Percentiles rank a stretch among this genome's conserved stretches.
Conservation (phyloP, 2,329 filamentous ascomycete genomes). For the Tricladium varicosporioides region DNA sequence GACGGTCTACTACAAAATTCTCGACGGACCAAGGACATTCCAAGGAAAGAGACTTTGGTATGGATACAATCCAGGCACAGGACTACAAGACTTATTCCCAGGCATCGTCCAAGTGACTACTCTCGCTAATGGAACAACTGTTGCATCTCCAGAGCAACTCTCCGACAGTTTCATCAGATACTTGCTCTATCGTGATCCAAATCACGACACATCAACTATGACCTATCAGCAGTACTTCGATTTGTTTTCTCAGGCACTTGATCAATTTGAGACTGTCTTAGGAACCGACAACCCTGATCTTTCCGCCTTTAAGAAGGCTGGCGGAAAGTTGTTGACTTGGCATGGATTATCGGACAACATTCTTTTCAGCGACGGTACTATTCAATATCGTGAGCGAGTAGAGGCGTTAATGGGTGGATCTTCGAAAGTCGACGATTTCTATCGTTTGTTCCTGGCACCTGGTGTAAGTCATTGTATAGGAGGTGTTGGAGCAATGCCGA, state of each 20-base stretch:
- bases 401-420: slow-evolving; percentile 1
- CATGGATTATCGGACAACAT: slow-evolving; percentile 26
- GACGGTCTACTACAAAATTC: background rate
- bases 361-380: slow-evolving; percentile 36
- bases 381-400: slow-evolving; percentile 31
- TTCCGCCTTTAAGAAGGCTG: slow-evolving; percentile 1
- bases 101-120: background rate
- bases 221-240: slow-evolving; percentile 6
- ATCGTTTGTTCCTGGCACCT: slow-evolving; percentile 33
- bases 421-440: slow-evolving; percentile 30
- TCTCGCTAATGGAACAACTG: slow-evolving; percentile 1
- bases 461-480: slow-evolving; percentile 35
- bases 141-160: background rate
- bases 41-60: background rate
- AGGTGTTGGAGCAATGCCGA: slow-evolving; percentile 28
- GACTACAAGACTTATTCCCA: background rate
- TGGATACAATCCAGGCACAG: background rate
- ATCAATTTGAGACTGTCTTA: background rate
- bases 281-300: slow-evolving; percentile 13
- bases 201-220: slow-evolving; percentile 8
- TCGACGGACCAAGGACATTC: background rate
- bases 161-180: slow-evolving; percentile 5
- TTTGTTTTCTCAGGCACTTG: background rate
- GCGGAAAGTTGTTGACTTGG: slow-evolving; percentile 17
- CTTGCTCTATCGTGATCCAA: slow-evolving; percentile 8